These are phyloP conservation scores for Sapria himalayana DNA, from an alignment of 345 rosid genomes.

Conservation along the genomic window DNA sequence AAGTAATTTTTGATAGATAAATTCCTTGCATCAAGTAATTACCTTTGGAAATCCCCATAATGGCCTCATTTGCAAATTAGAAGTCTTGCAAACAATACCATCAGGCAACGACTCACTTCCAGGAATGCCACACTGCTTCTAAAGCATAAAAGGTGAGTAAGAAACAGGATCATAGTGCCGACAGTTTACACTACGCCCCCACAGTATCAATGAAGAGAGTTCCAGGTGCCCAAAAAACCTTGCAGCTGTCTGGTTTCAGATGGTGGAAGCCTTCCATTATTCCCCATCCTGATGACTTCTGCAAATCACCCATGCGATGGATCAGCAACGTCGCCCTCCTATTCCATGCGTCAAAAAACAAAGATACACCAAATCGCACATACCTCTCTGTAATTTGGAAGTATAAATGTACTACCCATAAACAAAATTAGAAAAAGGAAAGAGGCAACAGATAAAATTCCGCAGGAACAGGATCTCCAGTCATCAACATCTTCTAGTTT, in stretches of 20 bases:
- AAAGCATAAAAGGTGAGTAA: conserved; percentile 8
- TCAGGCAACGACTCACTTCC: conserved; percentile 38
- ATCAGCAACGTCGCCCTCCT: not conserved
- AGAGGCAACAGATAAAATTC: conserved; percentile 17
- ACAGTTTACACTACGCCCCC: too few species aligned
- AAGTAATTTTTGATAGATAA: conserved; percentile 3
- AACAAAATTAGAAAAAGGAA: conserved; percentile 23
- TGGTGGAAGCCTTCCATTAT: conserved; percentile 9
- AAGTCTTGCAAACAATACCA: conserved; percentile 23
- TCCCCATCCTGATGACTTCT: conserved; percentile 22
- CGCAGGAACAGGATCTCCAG: conserved; percentile 19
- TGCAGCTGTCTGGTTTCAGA: conserved; percentile 13
- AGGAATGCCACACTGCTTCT: conserved; percentile 26
- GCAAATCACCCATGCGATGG: conserved; percentile 7
- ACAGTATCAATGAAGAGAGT: not conserved
- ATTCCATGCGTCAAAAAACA: too few species aligned
- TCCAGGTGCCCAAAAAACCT: conserved; percentile 15
- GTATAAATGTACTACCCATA: conserved; percentile 14
- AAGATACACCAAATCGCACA: not conserved
- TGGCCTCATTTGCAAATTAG: conserved; percentile 43
- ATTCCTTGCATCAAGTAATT: too few species aligned
- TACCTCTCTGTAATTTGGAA: conserved; percentile 27
- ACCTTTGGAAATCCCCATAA: conserved; percentile 39
- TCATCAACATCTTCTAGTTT: too few species aligned
- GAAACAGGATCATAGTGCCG: not conserved